These are phyloP conservation scores for Crithidia mellificae DNA, from an alignment of 208 protist species.

Conservation along the genomic window DNA sequence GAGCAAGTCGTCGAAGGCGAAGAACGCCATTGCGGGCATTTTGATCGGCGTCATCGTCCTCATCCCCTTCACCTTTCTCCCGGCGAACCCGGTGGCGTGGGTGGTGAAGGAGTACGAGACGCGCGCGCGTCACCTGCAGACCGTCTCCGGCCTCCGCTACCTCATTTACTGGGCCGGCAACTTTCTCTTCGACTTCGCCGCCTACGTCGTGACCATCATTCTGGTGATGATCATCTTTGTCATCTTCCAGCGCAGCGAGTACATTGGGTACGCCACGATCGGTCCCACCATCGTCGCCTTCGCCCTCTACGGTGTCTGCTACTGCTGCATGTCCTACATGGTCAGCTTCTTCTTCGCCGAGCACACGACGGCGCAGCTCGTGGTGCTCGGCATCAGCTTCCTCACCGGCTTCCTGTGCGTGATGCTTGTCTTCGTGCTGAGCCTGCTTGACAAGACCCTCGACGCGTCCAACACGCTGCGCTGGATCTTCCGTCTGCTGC, in stretches of 20 bases:
- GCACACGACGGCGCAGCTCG: slow-evolving; percentile 59
- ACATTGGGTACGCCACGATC: slow-evolving; percentile 39
- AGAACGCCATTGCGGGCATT: slow-evolving; percentile 23
- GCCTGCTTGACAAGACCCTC: slow-evolving; percentile 37
- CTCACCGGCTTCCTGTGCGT: slow-evolving; percentile 67
- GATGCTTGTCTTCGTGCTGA: slow-evolving; percentile 52
- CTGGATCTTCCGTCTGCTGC: slow-evolving; percentile 63
- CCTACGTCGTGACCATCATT: slow-evolving; percentile 44
- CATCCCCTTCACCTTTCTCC: slow-evolving; percentile 74
- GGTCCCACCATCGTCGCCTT: slow-evolving; percentile 44
- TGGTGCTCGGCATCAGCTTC: slow-evolving; percentile 56
- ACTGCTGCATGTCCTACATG: slow-evolving; percentile 42
- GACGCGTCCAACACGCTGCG: slow-evolving; percentile 37
- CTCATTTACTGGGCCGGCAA: slow-evolving; percentile 75
- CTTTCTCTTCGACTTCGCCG: slow-evolving; percentile 61
- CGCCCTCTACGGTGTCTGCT: slow-evolving; percentile 47
- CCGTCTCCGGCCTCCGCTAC: slow-evolving; percentile 62
- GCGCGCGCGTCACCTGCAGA: slow-evolving; percentile 77
- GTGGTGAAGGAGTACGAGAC: slow-evolving; percentile 79
- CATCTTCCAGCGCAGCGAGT: slow-evolving; percentile 55
- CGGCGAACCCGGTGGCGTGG: slow-evolving; percentile 65
- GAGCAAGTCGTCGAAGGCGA: slow-evolving; percentile 5
- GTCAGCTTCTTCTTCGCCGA: slow-evolving; percentile 60
- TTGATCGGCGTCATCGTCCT: slow-evolving; percentile 56
- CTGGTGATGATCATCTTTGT: slow-evolving; percentile 46